Base-by-base conservation (phyloP, 805 yeast species). In the Diddensiella caesifluorescens region DNA sequence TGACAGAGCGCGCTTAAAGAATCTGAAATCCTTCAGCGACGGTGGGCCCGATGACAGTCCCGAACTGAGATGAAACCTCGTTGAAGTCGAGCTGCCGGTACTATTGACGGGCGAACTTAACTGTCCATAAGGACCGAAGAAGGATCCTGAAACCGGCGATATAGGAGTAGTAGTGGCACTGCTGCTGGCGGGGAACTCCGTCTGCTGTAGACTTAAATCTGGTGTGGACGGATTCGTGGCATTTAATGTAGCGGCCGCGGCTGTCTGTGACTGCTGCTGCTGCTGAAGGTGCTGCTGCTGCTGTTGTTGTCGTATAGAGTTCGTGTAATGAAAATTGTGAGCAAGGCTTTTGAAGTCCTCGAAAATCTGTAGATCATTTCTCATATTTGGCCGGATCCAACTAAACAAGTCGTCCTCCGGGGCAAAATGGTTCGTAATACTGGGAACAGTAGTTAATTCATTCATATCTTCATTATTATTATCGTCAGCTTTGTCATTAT, bases 1-100 rank as follows among this genome's bases (percentile, higher is more conserved):
- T 13, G 69, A 56, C 54, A 87, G 68, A 16, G 86, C 60, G 45
- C 74, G 72, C 49, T 80, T 79, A 59, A 83, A 77, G 53, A 81
- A 79, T 48, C 73, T 71, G 9, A 79, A 62, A 6, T 70, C 74
- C 49, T 72, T 73, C 48, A 81, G 58, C 12, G 61, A 15, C 16
- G 43, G 33, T 5, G 45, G 13, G 31, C 13, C 9, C 5, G 22
- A 39, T 4, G 35, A 9, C 5, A 34, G 7, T 15, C 15, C 4
- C 16, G 45, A 22, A 5, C 20, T 29, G 4, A 19, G 15, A 9
- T 46, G 27, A 18, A 29, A 37, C 5, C 20, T 19, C 9, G 42
- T 19, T 26, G 42, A 16, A 37, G 19, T 6, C 7, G 22, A 13
- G 16, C 19, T 15, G 18, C n/a, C 36, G 13, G 22, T 25, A 6